phyloP scores from a whole-genome alignment of 2,329 filamentous ascomycete genomes.

The Pseudohalonectria lignicola region DNA sequence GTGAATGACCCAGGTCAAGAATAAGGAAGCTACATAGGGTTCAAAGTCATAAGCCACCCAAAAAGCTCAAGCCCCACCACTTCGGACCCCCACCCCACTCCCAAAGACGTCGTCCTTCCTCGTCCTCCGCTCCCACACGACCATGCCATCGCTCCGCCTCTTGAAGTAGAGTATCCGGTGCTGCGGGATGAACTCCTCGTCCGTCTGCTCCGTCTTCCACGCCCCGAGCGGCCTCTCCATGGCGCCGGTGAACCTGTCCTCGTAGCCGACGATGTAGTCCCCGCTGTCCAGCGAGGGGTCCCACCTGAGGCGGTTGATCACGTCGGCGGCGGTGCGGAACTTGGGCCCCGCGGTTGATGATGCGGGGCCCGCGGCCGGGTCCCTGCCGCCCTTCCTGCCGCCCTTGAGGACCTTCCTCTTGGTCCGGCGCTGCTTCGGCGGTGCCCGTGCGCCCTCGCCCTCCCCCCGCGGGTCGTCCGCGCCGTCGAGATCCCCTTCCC shows the following conservation, averaged over 20 bases:
- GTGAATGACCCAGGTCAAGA: too few species aligned
- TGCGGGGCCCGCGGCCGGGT: neutral
- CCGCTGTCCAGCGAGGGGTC: conserved; percentile 37
- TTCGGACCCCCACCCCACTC: too few species aligned
- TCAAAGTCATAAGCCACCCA: too few species aligned
- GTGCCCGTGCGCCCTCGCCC: too few species aligned
- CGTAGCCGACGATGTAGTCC: conserved; percentile 49
- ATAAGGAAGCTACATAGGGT: too few species aligned
- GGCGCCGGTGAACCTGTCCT: conserved; percentile 46
- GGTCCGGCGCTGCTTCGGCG: conserved; percentile 5
- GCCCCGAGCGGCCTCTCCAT: conserved; percentile 40
- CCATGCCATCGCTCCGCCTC: conserved; percentile 32
- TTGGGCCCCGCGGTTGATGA: conserved; percentile 23
- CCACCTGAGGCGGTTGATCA: conserved; percentile 50
- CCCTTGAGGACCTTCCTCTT: conserved; percentile 8
- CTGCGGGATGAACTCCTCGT: conserved; percentile 57
- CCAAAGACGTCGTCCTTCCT: conserved; percentile 46
- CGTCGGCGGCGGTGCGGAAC: conserved; percentile 45
- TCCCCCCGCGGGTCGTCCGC: conserved; percentile 11
- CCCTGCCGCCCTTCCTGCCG: conserved; percentile 7
- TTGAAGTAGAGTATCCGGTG: conserved; percentile 53
- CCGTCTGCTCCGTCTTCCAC: conserved; percentile 52
- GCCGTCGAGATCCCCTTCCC: conserved; percentile 14
- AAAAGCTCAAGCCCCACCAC: too few species aligned
- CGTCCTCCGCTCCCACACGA: conserved; percentile 46